Conservation (phyloP, 441 rosid genomes). For the Isatis lusitanica region DNA sequence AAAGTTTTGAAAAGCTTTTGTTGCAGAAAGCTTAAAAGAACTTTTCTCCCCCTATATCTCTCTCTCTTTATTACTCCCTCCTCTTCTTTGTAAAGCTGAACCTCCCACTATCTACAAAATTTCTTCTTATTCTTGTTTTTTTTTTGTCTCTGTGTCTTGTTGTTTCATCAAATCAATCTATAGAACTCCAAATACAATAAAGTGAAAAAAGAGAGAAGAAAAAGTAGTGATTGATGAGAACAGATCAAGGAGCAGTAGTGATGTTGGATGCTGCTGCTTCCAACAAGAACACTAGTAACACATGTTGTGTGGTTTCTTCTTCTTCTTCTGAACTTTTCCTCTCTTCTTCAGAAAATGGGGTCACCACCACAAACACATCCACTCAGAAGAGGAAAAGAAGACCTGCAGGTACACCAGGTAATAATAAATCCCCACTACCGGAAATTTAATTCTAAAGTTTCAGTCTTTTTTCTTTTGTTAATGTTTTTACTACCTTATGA, state of each 20-base stretch:
- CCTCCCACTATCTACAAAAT: constrained; percentile 47
- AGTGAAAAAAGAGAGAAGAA: constrained; percentile 24
- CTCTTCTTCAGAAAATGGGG: constrained; percentile 57
- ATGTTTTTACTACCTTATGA: not conserved
- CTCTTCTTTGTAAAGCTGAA: constrained; percentile 62
- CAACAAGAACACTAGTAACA: constrained; percentile 32
- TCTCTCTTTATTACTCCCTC: constrained; percentile 35
- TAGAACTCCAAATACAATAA: constrained; percentile 22
- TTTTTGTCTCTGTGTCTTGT: constrained; percentile 7
- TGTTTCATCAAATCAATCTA: constrained; percentile 37
- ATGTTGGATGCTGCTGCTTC: constrained; percentile 16
- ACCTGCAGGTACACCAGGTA: constrained; percentile 98
- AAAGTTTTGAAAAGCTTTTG: constrained; percentile 58
- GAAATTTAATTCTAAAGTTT: not conserved
- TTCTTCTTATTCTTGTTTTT: constrained; percentile 4
- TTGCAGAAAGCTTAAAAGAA: constrained; percentile 68
- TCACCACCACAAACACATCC: constrained; percentile 42
- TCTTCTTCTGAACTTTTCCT: constrained; percentile 55
- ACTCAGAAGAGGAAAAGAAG: constrained; percentile 69
- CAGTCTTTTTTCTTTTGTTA: not conserved
- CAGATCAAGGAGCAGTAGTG: constrained; percentile 20
- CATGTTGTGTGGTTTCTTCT: constrained; percentile 45
- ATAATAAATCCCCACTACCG: constrained; percentile 26
- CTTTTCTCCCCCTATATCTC: constrained; percentile 36
- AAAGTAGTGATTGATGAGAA: constrained; percentile 33